Evolutionary conservation across 108 stramenopile species (phyloP).

Genomic region (Nitzschia sp.): DNA sequence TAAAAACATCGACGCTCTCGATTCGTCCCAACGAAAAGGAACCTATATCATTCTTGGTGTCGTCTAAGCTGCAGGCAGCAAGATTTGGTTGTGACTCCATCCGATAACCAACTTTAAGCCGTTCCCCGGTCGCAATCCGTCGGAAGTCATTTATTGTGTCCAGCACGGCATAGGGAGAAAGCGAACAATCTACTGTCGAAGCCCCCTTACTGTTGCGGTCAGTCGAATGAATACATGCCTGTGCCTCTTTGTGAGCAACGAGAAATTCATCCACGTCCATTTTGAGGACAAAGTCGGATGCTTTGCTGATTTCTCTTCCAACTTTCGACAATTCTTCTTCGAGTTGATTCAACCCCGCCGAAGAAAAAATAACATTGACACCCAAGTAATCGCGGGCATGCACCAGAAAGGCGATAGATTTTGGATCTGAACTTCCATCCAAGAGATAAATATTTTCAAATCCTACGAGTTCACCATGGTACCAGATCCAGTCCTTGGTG

Average conservation of each 20-base stretch:
- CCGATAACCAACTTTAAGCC: background rate
- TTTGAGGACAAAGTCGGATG: constrained; percentile 18
- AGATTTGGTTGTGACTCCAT: background rate
- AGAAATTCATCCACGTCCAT: constrained; percentile 29
- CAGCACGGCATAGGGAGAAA: background rate
- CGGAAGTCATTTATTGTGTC: background rate
- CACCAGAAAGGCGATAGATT: constrained; percentile 7
- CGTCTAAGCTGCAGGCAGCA: background rate
- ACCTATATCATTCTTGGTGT: background rate
- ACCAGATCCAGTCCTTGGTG: constrained; percentile 8
- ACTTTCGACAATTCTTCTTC: background rate
- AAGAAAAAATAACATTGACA: constrained; percentile 21
- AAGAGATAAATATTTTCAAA: constrained; percentile 29
- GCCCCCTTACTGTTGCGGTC: background rate
- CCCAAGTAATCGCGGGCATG: constrained; percentile 8
- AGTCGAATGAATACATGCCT: background rate
- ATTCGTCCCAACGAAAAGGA: background rate
- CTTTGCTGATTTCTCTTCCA: constrained; percentile 4
- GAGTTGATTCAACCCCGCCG: constrained; percentile 9
- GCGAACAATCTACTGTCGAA: background rate
- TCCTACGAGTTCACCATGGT: constrained; percentile 22
- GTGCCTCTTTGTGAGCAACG: background rate
- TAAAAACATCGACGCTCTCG: background rate
- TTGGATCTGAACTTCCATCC: constrained; percentile 10
- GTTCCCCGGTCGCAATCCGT: background rate